A percentile compares a stretch with the other conserved stretches of the same genome.
phyloP scores from a whole-genome alignment of 129 eudicot genomes.

The Flaveria robusta region DNA sequence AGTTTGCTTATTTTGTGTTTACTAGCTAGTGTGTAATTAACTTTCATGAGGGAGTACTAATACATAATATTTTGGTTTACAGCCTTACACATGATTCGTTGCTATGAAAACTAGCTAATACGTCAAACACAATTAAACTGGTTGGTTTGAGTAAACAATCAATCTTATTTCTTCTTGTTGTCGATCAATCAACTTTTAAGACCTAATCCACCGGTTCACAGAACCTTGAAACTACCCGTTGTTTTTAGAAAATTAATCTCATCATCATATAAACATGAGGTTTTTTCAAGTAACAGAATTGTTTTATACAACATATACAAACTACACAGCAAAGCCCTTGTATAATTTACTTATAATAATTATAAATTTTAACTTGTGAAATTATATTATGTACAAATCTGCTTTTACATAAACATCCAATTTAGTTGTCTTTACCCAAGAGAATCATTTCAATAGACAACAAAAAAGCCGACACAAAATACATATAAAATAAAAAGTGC shows the following conservation, averaged over 20 bases:
- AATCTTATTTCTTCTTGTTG: too few relatives aligned
- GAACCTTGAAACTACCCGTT: too few relatives aligned
- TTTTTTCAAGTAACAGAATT: too few relatives aligned
- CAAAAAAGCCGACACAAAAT: constrained; percentile 9
- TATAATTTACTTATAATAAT: too few relatives aligned
- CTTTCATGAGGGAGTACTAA: neutral
- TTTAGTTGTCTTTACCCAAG: constrained; percentile 17
- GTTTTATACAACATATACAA: too few relatives aligned
- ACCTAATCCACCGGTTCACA: too few relatives aligned
- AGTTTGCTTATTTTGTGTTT: neutral
- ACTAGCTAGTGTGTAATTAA: neutral
- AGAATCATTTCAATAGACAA: constrained; percentile 21
- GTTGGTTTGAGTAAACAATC: neutral
- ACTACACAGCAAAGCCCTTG: too few relatives aligned
- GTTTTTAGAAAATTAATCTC: too few relatives aligned
- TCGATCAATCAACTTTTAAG: too few relatives aligned
- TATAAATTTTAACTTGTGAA: too few relatives aligned
- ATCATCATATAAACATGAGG: too few relatives aligned
- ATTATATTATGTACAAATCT: too few relatives aligned
- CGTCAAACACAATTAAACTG: neutral
- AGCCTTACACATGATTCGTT: neutral
- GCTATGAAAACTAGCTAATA: neutral
- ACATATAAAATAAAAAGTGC: neutral
- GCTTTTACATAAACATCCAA: constrained; percentile 4
- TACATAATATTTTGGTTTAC: neutral